Conservation (phyloP, 495 filamentous ascomycete species). For the Chaetomium cochliodes region DNA sequence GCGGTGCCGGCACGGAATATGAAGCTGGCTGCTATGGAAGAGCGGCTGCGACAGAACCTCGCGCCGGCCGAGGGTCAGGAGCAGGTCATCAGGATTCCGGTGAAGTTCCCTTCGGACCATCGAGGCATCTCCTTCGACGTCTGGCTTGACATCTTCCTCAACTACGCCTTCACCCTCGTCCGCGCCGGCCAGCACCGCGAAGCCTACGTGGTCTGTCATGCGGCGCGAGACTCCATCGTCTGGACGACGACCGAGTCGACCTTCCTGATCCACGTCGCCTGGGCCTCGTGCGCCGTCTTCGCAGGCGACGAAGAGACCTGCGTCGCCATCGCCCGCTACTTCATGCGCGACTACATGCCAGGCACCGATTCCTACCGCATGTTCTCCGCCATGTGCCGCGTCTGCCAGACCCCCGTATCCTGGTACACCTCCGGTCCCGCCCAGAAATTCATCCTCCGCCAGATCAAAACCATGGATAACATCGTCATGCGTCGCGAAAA, state of each 20-base stretch:
- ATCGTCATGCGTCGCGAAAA: slow-evolving; percentile 27
- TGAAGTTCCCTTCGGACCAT: slow-evolving; percentile 60
- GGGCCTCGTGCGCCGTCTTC: slow-evolving; percentile 79
- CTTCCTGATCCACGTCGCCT: slow-evolving; percentile 75
- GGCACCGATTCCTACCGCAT: slow-evolving; percentile 81
- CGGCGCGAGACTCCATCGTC: slow-evolving; percentile 70
- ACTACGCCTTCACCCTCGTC: slow-evolving; percentile 75
- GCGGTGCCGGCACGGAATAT: slow-evolving; percentile 50
- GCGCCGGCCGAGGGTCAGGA: slow-evolving; percentile 35
- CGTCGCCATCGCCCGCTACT: slow-evolving; percentile 67
- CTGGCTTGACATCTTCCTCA: slow-evolving; percentile 89
- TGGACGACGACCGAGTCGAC: slow-evolving; percentile 68
- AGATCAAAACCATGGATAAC: slow-evolving; percentile 85
- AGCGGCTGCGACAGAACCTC: slow-evolving; percentile 57
- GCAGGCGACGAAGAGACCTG: slow-evolving; percentile 77
- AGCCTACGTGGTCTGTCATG: slow-evolving; percentile 73
- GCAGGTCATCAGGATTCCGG: slow-evolving; percentile 18
- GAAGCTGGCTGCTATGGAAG: slow-evolving; percentile 70
- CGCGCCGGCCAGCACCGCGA: slow-evolving; percentile 55
- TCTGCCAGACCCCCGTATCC: slow-evolving; percentile 58
- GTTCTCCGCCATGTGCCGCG: slow-evolving; percentile 66
- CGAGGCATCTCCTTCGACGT: slow-evolving; percentile 73
- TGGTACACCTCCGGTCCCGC: slow-evolving; percentile 61
- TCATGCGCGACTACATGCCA: slow-evolving; percentile 82
- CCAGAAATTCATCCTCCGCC: slow-evolving; percentile 85